These are phyloP conservation scores for Endocladia muricata DNA, from an alignment of 31 red algal genomes.

Conservation along the genomic window DNA sequence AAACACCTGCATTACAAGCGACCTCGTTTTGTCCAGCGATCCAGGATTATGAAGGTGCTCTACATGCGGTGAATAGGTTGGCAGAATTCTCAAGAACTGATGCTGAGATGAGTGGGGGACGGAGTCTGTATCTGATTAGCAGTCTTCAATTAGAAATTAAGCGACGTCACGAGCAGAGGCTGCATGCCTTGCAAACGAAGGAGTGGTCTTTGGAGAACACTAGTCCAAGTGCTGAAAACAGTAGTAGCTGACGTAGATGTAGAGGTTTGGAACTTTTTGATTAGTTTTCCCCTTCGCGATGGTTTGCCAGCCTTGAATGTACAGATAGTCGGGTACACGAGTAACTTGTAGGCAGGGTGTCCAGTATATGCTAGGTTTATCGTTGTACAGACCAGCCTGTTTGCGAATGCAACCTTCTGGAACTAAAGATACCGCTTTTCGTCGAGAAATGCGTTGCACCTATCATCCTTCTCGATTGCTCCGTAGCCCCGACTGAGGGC, in stretches of 20 bases:
- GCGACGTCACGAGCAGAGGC: neutral
- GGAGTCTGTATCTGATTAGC: slow-evolving; percentile 9
- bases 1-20: neutral
- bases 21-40: no score
- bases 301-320: neutral
- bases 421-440: slow-evolving; percentile 13
- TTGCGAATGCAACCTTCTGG: neutral
- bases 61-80: slow-evolving; percentile 3
- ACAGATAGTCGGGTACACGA: neutral
- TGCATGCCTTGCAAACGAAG: neutral
- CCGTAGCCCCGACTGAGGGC: slow-evolving; percentile 25
- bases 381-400: neutral
- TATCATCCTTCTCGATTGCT: slow-evolving; percentile 32
- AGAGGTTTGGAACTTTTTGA: neutral
- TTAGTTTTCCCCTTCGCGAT: neutral
- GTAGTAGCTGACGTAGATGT: neutral
- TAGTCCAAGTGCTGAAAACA: neutral
- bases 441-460: slow-evolving; percentile 27
- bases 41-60: neutral
- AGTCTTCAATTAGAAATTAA: slow-evolving; percentile 13
- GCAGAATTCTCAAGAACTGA: slow-evolving; percentile 3
- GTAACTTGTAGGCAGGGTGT: neutral
- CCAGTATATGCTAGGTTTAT: neutral
- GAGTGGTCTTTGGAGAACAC: neutral
- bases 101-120: neutral